Conservation (phyloP, 2,329 filamentous ascomycete species). For the Hypoxylon sp. region DNA sequence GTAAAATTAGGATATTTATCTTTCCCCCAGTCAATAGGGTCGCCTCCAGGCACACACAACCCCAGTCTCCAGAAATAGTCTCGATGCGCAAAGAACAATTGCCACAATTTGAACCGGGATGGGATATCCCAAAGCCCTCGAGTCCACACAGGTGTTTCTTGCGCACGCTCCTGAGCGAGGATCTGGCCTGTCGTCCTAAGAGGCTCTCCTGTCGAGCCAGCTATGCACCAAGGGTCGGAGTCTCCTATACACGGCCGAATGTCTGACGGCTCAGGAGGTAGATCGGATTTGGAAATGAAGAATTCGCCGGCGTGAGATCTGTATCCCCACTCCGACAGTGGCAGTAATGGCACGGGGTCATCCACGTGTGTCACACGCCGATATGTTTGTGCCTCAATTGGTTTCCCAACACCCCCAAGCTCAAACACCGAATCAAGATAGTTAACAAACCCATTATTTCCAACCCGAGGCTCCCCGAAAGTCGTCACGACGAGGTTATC, state of each 20-base stretch:
- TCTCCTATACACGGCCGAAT: constrained; percentile 80
- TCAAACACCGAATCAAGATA: constrained; percentile 70
- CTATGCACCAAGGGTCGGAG: constrained; percentile 79
- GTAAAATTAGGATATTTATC: constrained; percentile 61
- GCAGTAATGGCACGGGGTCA: constrained; percentile 91
- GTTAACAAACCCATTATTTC: constrained; percentile 69
- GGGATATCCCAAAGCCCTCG: constrained; percentile 71
- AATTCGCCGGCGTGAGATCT: constrained; percentile 88
- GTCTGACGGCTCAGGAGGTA: constrained; percentile 79
- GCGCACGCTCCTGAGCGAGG: constrained; percentile 39
- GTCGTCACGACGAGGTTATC: constrained; percentile 84
- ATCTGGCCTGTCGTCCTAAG: constrained; percentile 46
- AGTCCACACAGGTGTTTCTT: constrained; percentile 46
- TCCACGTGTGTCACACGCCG: constrained; percentile 86
- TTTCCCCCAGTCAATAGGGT: constrained; percentile 76
- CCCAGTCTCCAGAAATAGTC: constrained; percentile 98
- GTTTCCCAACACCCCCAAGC: constrained; percentile 55
- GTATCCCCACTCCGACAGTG: constrained; percentile 90
- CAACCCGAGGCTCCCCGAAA: constrained; percentile 86
- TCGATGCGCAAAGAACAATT: constrained; percentile 91
- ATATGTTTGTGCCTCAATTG: constrained; percentile 64
- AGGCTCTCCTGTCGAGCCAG: constrained; percentile 65
- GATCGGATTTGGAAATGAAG: constrained; percentile 79
- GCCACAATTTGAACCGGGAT: constrained; percentile 82
- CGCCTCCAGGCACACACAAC: constrained; percentile 86